Evolutionary conservation across 371 early-diverging fungal species (phyloP).

Genomic region (Mortierella polycephala): DNA sequence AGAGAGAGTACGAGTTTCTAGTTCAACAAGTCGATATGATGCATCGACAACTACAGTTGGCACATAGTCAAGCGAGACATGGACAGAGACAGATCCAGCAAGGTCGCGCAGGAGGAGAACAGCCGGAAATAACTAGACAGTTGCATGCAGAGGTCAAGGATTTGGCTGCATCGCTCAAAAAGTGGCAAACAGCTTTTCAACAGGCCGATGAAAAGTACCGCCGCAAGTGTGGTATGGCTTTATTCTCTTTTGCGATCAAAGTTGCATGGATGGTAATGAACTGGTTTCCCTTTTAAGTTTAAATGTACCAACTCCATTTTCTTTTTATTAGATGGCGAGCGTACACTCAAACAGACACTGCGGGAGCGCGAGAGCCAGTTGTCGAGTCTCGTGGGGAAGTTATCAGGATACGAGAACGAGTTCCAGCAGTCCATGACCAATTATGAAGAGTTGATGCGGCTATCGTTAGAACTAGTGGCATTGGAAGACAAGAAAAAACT

Average conservation of each 20-base stretch:
- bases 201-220: constrained; percentile 43
- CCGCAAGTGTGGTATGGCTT: constrained; percentile 44
- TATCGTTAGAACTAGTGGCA: constrained; percentile 15
- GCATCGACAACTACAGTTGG: constrained; percentile 46
- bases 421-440: constrained; percentile 27
- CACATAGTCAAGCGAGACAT: constrained; percentile 12
- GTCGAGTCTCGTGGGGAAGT: constrained; percentile 24
- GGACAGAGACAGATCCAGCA: not conserved
- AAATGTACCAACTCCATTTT: not conserved
- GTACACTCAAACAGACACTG: constrained; percentile 37
- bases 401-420: constrained; percentile 35
- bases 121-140: constrained; percentile 22
- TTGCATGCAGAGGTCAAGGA: constrained; percentile 44
- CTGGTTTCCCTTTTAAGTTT: not conserved
- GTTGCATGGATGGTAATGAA: not conserved
- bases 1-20: constrained; percentile 45
- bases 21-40: constrained; percentile 51
- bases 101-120: constrained; percentile 1
- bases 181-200: constrained; percentile 41
- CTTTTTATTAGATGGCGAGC: constrained; percentile 35
- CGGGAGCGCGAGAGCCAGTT: constrained; percentile 39
- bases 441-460: constrained; percentile 26
- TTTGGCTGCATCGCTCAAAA: constrained; percentile 34
- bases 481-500: constrained; percentile 12
- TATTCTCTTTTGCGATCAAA: not conserved